Evolutionary conservation across 2,329 filamentous ascomycete species (phyloP), one percentile per base, ranked within the genome.

Genomic region (Fusarium virguliforme): DNA sequence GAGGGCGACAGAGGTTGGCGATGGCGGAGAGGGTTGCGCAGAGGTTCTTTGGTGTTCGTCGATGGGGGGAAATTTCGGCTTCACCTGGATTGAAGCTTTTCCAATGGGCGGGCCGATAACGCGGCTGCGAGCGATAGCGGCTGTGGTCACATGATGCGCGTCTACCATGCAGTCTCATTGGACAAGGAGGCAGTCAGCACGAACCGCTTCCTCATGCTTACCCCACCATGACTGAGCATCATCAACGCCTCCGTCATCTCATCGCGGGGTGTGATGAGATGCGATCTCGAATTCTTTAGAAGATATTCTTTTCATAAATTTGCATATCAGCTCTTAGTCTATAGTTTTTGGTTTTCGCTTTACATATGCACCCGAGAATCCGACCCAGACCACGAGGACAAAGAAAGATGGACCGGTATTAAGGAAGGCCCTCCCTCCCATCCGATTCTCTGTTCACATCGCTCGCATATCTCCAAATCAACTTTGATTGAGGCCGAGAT

Each of bases 101-200:
- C 60, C 22, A 24, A 58, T 34, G 28, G 60, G 57, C 28, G 24
- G 8, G 15, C 43, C 24, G 43, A 48, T 48, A 48, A 48, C 53
- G 41, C 48, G 71, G 70, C 71, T 73, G 53, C 15, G 41, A 54
- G 28, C 40, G 71, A 60, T 63, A 59, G 65, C 64, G 65, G 62
- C 32, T 63, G 50, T 37, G 4, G 63, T 78, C 76, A 78, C 76
- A 76, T 78, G 76, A 78, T 63, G 6, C n/a, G 50, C 65, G 65
- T 51, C 54, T 65, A 53, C 12, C 12, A 2, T 0, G 0, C 18
- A 7, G 9, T 4, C 1, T 24, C 6, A 56, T 40, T 40, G 30
- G 32, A 13, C 4, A 15, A 7, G 3, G 9, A 51, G 43, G 53
- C 18, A 18, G 18, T 18, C 18, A 18, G 18, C 37, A 63, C 30